These are phyloP conservation scores for Schizosaccharomyces pombe DNA, from an alignment of 805 yeast species.

Conservation along the genomic window DNA sequence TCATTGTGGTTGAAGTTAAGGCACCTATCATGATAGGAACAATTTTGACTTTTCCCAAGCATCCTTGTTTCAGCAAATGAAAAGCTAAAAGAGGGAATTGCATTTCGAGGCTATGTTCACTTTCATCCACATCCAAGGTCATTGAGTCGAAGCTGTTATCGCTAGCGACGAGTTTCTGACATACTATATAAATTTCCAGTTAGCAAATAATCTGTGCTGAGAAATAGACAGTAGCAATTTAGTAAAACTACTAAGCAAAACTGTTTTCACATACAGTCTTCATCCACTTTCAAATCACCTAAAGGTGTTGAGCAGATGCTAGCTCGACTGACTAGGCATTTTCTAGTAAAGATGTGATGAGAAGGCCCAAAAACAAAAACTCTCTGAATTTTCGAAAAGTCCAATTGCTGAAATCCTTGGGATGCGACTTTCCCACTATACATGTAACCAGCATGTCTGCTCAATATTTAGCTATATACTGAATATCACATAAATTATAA, in stretches of 20 bases:
- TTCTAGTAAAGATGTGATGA: conserved; percentile 62
- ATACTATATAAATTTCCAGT: not conserved
- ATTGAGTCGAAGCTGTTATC: not conserved
- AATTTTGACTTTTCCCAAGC: conserved; percentile 17
- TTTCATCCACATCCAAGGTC: conserved; percentile 35
- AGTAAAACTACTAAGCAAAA: too few relatives aligned
- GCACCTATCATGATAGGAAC: conserved; percentile 67
- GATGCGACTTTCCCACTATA: conserved; percentile 64
- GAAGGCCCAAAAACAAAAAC: conserved; percentile 80
- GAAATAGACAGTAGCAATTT: not conserved
- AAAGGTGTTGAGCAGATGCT: conserved; percentile 54
- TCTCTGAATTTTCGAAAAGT: conserved; percentile 23
- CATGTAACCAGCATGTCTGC: conserved; percentile 69
- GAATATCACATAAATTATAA: too few relatives aligned
- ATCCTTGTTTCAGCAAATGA: conserved; percentile 19
- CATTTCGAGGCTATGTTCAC: conserved; percentile 89
- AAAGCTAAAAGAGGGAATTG: conserved; percentile 51
- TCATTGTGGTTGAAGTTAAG: conserved; percentile 24
- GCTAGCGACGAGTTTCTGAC: not conserved
- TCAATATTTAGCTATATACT: too few relatives aligned
- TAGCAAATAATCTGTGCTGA: not conserved
- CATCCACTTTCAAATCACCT: conserved; percentile 51
- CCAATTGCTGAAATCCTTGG: conserved; percentile 52
- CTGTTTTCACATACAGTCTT: conserved; percentile 13
- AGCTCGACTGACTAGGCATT: conserved; percentile 31